phyloP scores from a whole-genome alignment of 805 yeast species.

The Candida caryicola region DNA sequence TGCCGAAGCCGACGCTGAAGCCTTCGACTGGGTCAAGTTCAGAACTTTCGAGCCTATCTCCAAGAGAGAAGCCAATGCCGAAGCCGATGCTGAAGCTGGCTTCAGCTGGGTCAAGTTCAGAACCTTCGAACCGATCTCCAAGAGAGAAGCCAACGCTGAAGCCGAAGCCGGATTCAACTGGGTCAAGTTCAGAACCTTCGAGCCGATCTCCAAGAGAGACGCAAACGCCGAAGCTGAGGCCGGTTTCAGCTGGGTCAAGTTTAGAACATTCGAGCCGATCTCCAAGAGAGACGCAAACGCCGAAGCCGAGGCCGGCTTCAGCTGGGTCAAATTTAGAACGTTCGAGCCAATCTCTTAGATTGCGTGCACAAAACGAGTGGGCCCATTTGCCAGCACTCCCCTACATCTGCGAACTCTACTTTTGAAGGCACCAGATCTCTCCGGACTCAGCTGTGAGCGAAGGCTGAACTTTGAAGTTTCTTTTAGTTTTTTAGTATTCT shows the following conservation, averaged over 20 bases:
- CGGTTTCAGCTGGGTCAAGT: conserved; percentile 3
- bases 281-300: conserved; percentile 11
- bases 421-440: too few relatives aligned
- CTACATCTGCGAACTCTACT: too few relatives aligned
- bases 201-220: conserved; percentile 6
- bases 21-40: conserved; percentile 1
- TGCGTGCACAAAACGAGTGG: too few relatives aligned
- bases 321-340: conserved; percentile 6
- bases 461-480: too few relatives aligned
- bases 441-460: too few relatives aligned
- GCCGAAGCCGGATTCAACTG: conserved; percentile 8
- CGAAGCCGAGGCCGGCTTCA: conserved; percentile 8
- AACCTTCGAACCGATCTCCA: conserved; percentile 5
- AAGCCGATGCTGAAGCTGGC: conserved; percentile 8
- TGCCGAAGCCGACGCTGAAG: conserved; percentile 8
- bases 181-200: conserved; percentile 4
- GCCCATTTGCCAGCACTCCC: too few relatives aligned
- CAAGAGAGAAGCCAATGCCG: conserved; percentile 11
- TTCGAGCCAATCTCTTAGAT: conserved; percentile 8
- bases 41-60: conserved; percentile 7
- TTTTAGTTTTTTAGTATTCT: too few relatives aligned
- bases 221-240: conserved; percentile 10
- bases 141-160: conserved; percentile 9
- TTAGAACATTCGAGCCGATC: conserved; percentile 8
- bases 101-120: conserved; percentile 8